These are phyloP conservation scores for Ophiostoma australiae DNA, from an alignment of 2,329 filamentous ascomycete species.

Conservation along the genomic window DNA sequence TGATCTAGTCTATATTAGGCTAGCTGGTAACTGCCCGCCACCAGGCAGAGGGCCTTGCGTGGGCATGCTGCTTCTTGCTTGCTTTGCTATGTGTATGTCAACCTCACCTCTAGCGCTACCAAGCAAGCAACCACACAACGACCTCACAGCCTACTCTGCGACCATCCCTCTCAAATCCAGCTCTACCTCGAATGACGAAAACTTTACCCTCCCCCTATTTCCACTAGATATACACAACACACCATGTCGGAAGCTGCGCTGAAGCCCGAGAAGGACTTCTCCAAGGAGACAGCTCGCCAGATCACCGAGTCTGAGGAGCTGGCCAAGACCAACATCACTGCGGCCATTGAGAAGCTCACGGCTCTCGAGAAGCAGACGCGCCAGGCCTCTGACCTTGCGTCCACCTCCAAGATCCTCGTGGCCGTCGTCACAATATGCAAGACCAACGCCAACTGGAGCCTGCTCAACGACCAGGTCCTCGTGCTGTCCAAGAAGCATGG, in stretches of 20 bases:
- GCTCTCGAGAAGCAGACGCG: constrained; percentile 92
- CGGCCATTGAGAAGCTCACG: constrained; percentile 88
- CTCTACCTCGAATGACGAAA: background rate
- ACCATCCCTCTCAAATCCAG: background rate
- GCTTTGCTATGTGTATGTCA: too few species aligned
- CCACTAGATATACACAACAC: background rate
- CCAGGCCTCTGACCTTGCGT: constrained; percentile 95
- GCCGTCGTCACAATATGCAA: constrained; percentile 93
- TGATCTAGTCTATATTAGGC: constrained; percentile 6
- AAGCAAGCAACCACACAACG: background rate
- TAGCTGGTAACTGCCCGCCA: constrained; percentile 12
- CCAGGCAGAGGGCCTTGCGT: constrained; percentile 25
- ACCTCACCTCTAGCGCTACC: background rate
- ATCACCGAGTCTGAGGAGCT: constrained; percentile 87
- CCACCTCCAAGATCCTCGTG: constrained; percentile 82
- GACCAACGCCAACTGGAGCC: constrained; percentile 82
- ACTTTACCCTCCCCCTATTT: too few species aligned
- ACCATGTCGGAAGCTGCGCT: constrained; percentile 76
- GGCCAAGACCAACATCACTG: constrained; percentile 74
- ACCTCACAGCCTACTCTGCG: background rate
- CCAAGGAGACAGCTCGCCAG: constrained; percentile 88
- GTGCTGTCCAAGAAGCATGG: constrained; percentile 98
- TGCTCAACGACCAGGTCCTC: constrained; percentile 94
- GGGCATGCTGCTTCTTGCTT: constrained; percentile 19
- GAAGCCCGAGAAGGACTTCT: constrained; percentile 98